A percentile compares a stretch with the other conserved stretches of the same genome.
These are phyloP conservation scores for Vicia faba DNA, from an alignment of 306 rosid genomes.

Conservation along the genomic window DNA sequence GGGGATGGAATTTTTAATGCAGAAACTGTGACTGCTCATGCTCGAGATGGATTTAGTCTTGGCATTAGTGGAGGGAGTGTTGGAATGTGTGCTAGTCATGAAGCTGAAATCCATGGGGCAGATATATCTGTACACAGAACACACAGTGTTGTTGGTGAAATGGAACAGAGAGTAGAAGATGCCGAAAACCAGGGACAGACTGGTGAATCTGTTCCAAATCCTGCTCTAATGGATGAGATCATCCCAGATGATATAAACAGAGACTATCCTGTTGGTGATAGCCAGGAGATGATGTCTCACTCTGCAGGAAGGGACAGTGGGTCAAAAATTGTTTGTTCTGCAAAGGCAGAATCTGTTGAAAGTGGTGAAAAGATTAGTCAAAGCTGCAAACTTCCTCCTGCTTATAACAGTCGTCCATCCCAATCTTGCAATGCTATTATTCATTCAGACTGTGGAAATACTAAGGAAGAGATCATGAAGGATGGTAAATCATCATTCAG, in stretches of 20 bases:
- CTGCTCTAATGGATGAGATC: conserved; percentile 93
- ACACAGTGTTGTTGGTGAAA: conserved; percentile 91
- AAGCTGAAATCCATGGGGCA: conserved; percentile 96
- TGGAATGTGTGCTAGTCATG: conserved; percentile 99
- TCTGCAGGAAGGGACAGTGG: conserved; percentile 97
- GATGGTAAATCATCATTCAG: conserved; percentile 74
- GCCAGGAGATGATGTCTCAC: conserved; percentile 92
- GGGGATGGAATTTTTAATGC: conserved; percentile 91
- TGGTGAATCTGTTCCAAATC: conserved; percentile 90
- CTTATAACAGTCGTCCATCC: conserved; percentile 65
- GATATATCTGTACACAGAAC: conserved; percentile 93
- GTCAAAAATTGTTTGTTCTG: conserved; percentile 87
- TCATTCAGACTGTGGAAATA: conserved; percentile 58
- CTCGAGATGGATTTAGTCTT: conserved; percentile 86
- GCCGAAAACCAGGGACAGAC: conserved; percentile 97
- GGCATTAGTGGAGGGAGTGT: conserved; percentile 99
- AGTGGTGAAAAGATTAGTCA: conserved; percentile 91
- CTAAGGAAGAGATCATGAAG: conserved; percentile 68
- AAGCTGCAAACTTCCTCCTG: conserved; percentile 63
- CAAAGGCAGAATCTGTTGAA: conserved; percentile 96
- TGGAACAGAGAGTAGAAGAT: conserved; percentile 90
- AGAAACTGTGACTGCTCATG: conserved; percentile 87
- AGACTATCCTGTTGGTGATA: conserved; percentile 91
- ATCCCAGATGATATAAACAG: conserved; percentile 80
- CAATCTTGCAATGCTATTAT: conserved; percentile 72